Conservation (phyloP, 2,329 filamentous ascomycete genomes). For the Rhytidhysteron rufulum region DNA sequence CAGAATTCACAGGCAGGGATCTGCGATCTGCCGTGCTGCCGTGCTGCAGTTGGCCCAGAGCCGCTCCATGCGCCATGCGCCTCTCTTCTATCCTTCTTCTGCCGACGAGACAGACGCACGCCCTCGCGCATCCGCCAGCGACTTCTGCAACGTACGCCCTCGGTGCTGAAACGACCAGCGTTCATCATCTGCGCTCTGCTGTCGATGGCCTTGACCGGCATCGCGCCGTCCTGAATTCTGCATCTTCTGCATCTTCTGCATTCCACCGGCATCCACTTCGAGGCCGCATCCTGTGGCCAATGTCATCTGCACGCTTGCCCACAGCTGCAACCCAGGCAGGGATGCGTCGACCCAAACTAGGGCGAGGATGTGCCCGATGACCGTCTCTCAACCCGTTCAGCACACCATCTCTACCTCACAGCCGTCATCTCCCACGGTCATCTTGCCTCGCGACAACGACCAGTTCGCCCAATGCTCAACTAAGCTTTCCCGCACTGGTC, state of each 20-base stretch:
- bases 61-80: slow-evolving; percentile 13
- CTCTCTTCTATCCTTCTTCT: no score
- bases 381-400: slow-evolving; percentile 15
- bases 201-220: not conserved
- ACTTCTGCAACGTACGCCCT: no score
- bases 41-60: not conserved
- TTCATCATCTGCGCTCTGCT: not conserved
- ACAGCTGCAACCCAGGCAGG: slow-evolving; percentile 12
- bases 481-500: slow-evolving; percentile 33
- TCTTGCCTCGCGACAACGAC: slow-evolving; percentile 25
- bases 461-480: slow-evolving; percentile 25
- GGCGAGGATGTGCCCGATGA: slow-evolving; percentile 22
- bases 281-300: slow-evolving; percentile 14
- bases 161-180: not conserved
- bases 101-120: no score
- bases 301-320: slow-evolving; percentile 21
- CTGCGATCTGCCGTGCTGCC: not conserved
- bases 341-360: slow-evolving; percentile 18
- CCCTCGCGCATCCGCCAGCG: no score
- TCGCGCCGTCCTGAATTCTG: slow-evolving; percentile 4
- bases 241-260: slow-evolving; percentile 8
- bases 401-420: slow-evolving; percentile 19
- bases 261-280: slow-evolving; percentile 28
- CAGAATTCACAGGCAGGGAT: no score
- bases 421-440: slow-evolving; percentile 22